Base-by-base conservation (phyloP, 148 eudicot species). In the Rhododendron kiyosumense region DNA sequence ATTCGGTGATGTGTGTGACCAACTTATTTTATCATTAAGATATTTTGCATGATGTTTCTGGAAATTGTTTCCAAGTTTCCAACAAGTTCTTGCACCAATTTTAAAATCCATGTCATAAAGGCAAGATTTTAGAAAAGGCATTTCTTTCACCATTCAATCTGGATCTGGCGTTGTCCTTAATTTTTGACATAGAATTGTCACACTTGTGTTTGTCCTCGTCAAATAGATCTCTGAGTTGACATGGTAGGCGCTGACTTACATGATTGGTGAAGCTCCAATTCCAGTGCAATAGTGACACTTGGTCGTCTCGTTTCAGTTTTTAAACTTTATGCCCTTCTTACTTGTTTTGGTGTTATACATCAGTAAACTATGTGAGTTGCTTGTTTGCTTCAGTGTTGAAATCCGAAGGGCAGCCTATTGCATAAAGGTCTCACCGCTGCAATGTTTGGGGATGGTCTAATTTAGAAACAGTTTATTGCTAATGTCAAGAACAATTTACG, bases 221-320 rank as follows among this genome's bases (percentile, higher is more conserved):
- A 78, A 10, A 28, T 32, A 80, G 46, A 6, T 81, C 49, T 34
- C 15, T 52, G 69, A 81, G 11, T 57, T 49, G 22, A 20, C 18
- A 49, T 3, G 12, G 46, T 12, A 54, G 83, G 45, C 7, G 1
- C 38, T 11, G 38, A 17, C 26, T 48, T 28, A 57, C 45, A 18
- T 81, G 26, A 81, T 81, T 14, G 28, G 20, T 79, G 81, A 79
- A 45, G 57, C 81, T 79, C 61, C 82, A 79, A n/a, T 30, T 45
- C 12, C 34, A 18, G 63, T 49, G 63, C 32, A 13, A 45, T 34
- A 57, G 48, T 54, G 46, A 26, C 41, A 28, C 41, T 51, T 51
- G 63, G 18, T 52, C 83, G 22, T 59, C 65, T 59, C 26, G 65
- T 59, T 59, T 59, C 65, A 59, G 26, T 20, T 59, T 54, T 59